Evolutionary conservation across 768 basidiomycete species (phyloP), one percentile per base, ranked within the genome.

Genomic region (Pisolithus albus): DNA sequence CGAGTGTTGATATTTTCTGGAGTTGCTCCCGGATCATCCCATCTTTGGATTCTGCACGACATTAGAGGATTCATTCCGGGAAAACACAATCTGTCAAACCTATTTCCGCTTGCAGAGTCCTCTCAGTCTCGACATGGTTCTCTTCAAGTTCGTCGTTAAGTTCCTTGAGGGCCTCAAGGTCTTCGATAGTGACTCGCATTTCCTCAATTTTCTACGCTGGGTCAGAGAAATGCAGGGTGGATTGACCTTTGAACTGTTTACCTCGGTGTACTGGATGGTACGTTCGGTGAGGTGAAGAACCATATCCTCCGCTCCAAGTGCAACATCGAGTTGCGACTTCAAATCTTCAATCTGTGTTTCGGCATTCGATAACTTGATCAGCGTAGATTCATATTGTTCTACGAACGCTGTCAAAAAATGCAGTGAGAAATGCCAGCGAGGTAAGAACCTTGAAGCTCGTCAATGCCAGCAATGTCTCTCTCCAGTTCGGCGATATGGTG

Each of bases 141-240:
- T 98, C 94, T 67, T 98, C 96, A 3, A 99, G 78, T 69, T 99
- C 96, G 55, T 99, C 95, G 51, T 87, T 92, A 45, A 99, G 84
- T 61, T 98, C 96, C 64, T 94, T 90, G 39, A 99, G 80, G 10
- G 93, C 83, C 64, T 99, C 96, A 4, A 97, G 81, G 61, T 99
- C 96, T 65, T 98, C 95, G 50, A 98, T 92, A 0, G 89, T 90
- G 50, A 91, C 85, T 11, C 92, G 81, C 88, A 97, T 94, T 69
- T 97, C 93, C 65, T 98, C 96, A 57, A 97, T 92, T 82, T 93
- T 94, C 90, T 94, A 23, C 34, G 19, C 18, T 6, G 23, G 16
- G 21, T 34, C 21, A 36, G 32, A n/a, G 46, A 37, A 21, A 21
- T 23, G 16, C 30, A 6, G 9, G 11, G 10, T 7, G 34, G 30